Percentiles rank a stretch among this genome's conserved stretches.
Evolutionary conservation across 495 filamentous ascomycete species (phyloP).

Genomic region (Neurospora discreta): DNA sequence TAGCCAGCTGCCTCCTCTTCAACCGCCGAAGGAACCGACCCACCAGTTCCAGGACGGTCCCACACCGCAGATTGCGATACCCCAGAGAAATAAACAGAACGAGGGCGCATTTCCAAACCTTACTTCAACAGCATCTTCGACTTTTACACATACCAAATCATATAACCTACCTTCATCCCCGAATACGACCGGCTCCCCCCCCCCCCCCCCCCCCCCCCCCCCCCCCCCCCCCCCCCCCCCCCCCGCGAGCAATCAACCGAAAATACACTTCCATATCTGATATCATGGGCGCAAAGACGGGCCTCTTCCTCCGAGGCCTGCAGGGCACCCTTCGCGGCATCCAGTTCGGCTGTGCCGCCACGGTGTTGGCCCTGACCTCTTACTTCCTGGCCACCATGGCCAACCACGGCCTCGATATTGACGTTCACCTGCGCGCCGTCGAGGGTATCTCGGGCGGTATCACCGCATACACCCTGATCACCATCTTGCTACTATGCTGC

Average conservation of each 20-base stretch:
- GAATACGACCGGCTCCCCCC: neutral
- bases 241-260: neutral
- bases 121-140: neutral
- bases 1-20: neutral
- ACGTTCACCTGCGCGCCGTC: conserved; percentile 59
- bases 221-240: too few species aligned
- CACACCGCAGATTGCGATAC: neutral
- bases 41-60: neutral
- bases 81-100: neutral
- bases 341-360: conserved; percentile 57
- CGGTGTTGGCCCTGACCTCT: conserved; percentile 72
- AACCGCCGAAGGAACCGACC: neutral
- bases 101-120: neutral
- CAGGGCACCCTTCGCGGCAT: conserved; percentile 55
- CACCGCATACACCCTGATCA: conserved; percentile 59
- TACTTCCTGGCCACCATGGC: conserved; percentile 56
- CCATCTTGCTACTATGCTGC: conserved; percentile 64
- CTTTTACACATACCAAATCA: neutral
- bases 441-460: conserved; percentile 70
- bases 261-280: neutral
- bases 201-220: too few species aligned
- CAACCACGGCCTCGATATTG: conserved; percentile 47
- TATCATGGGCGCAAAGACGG: conserved; percentile 30
- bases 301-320: conserved; percentile 49
- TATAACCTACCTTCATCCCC: neutral